A percentile compares a stretch with the other conserved stretches of the same genome.
Conservation (phyloP, 306 rosid species). For the Bauhinia variegata region DNA sequence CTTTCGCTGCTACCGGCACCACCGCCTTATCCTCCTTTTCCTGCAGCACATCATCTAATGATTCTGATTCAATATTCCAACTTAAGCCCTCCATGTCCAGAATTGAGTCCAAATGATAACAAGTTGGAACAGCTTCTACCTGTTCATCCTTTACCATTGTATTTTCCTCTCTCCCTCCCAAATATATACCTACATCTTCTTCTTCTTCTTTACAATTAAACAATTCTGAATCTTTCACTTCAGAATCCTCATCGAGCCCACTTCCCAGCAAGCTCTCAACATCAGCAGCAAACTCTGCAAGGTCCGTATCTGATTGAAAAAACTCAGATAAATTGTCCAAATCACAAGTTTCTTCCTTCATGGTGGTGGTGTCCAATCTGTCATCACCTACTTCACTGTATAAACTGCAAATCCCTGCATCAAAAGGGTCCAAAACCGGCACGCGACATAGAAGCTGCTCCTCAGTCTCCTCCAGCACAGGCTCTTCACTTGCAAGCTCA, state of each 20-base stretch:
- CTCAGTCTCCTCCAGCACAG: constrained; percentile 34
- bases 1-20: constrained; percentile 19
- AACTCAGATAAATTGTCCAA: constrained; percentile 56
- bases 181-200: constrained; percentile 23
- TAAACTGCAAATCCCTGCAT: constrained; percentile 42
- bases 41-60: constrained; percentile 15
- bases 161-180: constrained; percentile 1
- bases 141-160: constrained; percentile 56
- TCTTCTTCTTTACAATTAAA: constrained; percentile 44
- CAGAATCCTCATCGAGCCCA: constrained; percentile 43
- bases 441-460: constrained; percentile 66
- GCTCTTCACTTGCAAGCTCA: constrained; percentile 70
- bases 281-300: constrained; percentile 81
- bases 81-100: constrained; percentile 44
- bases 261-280: constrained; percentile 70
- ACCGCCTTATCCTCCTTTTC: constrained; percentile 38
- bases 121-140: constrained; percentile 36
- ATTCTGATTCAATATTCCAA: constrained; percentile 48
- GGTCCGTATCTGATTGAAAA: constrained; percentile 69
- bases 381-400: constrained; percentile 36
- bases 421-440: constrained; percentile 70
- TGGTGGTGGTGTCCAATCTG: constrained; percentile 5
- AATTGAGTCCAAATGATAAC: constrained; percentile 43
- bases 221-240: constrained; percentile 37
- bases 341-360: constrained; percentile 33